phyloP scores from a whole-genome alignment of 495 filamentous ascomycete genomes.

The Staphylotrichum tortipilum region DNA sequence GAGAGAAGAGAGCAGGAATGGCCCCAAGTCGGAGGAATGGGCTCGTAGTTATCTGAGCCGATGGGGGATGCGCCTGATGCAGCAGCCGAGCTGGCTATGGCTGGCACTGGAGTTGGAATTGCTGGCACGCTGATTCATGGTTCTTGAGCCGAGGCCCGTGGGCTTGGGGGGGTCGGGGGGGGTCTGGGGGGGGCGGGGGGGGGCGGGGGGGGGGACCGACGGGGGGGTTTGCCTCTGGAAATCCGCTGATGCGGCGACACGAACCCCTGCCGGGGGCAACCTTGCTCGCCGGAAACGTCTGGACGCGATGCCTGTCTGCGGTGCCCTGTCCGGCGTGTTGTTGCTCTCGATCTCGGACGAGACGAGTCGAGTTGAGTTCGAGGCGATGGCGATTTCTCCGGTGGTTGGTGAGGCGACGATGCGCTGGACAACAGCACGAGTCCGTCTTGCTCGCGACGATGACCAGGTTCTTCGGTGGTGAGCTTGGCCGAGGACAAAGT shows the following conservation, averaged over 20 bases:
- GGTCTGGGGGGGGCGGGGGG: too few relatives aligned
- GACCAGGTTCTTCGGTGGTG: background rate
- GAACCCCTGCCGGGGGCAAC: background rate
- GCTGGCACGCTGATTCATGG: conserved; percentile 42
- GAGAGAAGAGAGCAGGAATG: too few relatives aligned
- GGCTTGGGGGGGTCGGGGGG: too few relatives aligned
- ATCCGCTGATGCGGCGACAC: background rate
- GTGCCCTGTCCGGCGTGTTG: too few relatives aligned
- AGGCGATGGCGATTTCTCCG: background rate
- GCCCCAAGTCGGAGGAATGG: conserved; percentile 16
- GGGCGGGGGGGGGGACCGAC: conserved; percentile 8
- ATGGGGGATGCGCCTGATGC: conserved; percentile 12
- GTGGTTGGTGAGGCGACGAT: background rate
- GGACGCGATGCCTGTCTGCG: too few relatives aligned
- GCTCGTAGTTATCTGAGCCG: conserved; percentile 30
- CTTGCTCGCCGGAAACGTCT: background rate
- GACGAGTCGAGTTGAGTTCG: too few relatives aligned
- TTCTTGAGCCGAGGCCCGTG: conserved; percentile 17
- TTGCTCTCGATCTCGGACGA: too few relatives aligned
- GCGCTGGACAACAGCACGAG: too few relatives aligned
- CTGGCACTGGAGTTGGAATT: conserved; percentile 29
- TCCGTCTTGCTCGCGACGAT: background rate
- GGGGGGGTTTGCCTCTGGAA: conserved; percentile 9
- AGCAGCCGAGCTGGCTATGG: conserved; percentile 22
- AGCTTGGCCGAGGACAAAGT: conserved; percentile 15